Evolutionary conservation across 1,284 basidiomycete genomes (phyloP).

Genomic region (Cutaneotrichosporon cyanovorans): DNA sequence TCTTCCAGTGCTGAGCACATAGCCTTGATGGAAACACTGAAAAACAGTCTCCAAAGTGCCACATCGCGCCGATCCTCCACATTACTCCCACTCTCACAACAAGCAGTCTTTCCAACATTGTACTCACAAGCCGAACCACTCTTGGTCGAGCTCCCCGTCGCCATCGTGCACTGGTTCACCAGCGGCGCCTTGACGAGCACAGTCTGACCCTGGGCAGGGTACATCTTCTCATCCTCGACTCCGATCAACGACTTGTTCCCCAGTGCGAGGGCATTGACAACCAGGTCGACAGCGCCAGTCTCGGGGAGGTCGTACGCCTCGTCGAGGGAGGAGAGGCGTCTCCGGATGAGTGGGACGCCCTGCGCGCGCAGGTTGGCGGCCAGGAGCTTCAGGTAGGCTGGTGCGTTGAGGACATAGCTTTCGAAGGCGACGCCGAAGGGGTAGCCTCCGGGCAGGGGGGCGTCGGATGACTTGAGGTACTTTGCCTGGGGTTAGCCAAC

Average conservation of each 20-base stretch:
- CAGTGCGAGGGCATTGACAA: conserved; percentile 49
- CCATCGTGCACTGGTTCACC: conserved; percentile 25
- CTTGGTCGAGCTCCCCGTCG: conserved; percentile 5
- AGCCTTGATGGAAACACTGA: too few species aligned
- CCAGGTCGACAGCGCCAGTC: conserved; percentile 30
- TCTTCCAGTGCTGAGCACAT: too few species aligned
- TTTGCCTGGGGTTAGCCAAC: neutral
- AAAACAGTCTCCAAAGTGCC: too few species aligned
- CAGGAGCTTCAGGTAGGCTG: conserved; percentile 40
- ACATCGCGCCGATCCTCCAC: too few species aligned
- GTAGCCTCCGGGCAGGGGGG: conserved; percentile 19
- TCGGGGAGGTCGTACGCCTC: conserved; percentile 38
- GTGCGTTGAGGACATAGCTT: conserved; percentile 42
- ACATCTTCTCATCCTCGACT: conserved; percentile 39
- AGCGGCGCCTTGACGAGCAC: conserved; percentile 37
- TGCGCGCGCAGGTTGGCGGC: conserved; percentile 25
- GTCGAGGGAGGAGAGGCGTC: conserved; percentile 36
- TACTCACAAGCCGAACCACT: neutral
- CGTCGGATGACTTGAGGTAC: neutral
- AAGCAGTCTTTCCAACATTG: too few species aligned
- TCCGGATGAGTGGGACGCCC: conserved; percentile 37
- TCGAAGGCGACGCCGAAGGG: conserved; percentile 31
- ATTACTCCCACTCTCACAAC: too few species aligned
- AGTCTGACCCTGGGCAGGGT: conserved; percentile 42
- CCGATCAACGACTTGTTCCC: conserved; percentile 39